These are phyloP conservation scores for Nicotiana otophora DNA, from an alignment of 257 asterid species.

Conservation along the genomic window DNA sequence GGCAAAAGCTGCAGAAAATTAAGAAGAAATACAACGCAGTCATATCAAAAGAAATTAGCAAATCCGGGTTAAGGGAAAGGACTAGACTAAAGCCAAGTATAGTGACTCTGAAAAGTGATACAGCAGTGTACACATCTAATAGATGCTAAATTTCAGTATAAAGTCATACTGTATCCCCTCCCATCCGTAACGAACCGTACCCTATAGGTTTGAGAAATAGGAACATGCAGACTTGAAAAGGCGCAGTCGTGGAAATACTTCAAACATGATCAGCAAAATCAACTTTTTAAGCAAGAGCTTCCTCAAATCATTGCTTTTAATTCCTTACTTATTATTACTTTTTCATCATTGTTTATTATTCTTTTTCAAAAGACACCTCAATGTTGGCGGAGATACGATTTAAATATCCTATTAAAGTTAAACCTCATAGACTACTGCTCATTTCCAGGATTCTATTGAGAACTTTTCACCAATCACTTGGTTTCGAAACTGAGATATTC, in stretches of 20 bases:
- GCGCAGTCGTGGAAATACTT: background rate
- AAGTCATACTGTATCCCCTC: background rate
- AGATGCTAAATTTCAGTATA: background rate
- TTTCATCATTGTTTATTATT: background rate
- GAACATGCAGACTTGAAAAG: background rate
- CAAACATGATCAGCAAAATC: background rate
- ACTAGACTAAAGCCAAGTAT: background rate
- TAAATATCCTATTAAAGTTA: background rate
- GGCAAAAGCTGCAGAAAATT: conserved; percentile 70
- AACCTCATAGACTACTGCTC: background rate
- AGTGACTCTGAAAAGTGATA: background rate
- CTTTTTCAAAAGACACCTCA: background rate
- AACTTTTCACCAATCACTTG: background rate
- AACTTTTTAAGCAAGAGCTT: background rate
- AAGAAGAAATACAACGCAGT: background rate
- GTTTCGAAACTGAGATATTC: background rate
- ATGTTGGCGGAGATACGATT: background rate
- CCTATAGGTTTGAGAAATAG: background rate
- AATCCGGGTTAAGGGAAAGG: background rate
- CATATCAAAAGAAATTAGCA: background rate
- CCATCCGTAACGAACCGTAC: background rate
- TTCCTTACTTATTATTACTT: background rate
- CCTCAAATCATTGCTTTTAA: background rate
- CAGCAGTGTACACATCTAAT: background rate
- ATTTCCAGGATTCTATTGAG: background rate